Percentiles rank a stretch among this genome's conserved stretches.
These are phyloP conservation scores for Metschnikowia continentalis DNA, from an alignment of 805 yeast genomes.

Conservation along the genomic window DNA sequence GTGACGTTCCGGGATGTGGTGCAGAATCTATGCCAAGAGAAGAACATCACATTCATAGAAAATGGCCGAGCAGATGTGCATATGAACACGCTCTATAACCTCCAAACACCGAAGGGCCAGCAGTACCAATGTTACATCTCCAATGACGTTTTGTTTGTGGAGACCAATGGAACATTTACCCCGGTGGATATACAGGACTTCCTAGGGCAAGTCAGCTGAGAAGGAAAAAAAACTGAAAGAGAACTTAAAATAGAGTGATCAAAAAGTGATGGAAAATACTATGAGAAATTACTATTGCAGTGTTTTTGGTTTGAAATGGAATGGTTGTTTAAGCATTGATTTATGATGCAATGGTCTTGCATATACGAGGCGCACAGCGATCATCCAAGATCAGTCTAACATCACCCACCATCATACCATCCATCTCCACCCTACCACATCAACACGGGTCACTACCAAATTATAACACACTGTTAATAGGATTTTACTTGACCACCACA, in stretches of 20 bases:
- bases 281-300: no score
- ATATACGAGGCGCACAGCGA: not conserved
- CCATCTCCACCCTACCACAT: no score
- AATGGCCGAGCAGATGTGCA: slow-evolving; percentile 22
- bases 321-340: no score
- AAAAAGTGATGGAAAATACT: no score
- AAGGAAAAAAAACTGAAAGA: no score
- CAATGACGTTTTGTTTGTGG: slow-evolving; percentile 63
- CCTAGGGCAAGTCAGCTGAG: not conserved
- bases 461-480: no score
- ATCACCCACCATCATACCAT: no score
- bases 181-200: slow-evolving; percentile 30
- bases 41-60: slow-evolving; percentile 43
- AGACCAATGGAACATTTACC: slow-evolving; percentile 29
- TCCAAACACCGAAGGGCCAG: slow-evolving; percentile 31
- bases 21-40: slow-evolving; percentile 51
- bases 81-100: slow-evolving; percentile 42
- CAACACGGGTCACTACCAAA: no score
- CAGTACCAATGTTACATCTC: slow-evolving; percentile 47
- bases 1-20: slow-evolving; percentile 64
- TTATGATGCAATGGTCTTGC: not conserved
- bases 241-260: no score
- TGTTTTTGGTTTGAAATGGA: no score
- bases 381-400: not conserved
- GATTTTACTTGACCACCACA: no score